A percentile compares a stretch with the other conserved stretches of the same genome.
Evolutionary conservation across 1,139 yeast genomes (phyloP).

Genomic region (Lodderomyces parapsilosis): DNA sequence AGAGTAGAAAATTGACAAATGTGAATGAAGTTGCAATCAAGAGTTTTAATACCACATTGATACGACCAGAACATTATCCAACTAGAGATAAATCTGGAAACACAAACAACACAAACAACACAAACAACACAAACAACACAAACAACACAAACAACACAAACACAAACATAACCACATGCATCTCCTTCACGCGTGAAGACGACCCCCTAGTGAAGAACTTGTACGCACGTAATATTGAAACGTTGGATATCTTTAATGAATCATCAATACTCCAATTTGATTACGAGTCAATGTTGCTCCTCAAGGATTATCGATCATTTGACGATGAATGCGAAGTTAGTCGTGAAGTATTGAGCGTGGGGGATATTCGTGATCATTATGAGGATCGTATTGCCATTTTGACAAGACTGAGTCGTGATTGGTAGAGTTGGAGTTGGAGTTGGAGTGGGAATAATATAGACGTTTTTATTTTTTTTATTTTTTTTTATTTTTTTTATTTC

Average conservation of each 20-base stretch:
- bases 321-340: constrained; percentile 9
- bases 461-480: background rate
- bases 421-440: too few species aligned
- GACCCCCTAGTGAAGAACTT: constrained; percentile 22
- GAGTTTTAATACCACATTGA: constrained; percentile 26
- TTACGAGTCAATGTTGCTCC: constrained; percentile 23
- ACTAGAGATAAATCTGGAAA: constrained; percentile 10
- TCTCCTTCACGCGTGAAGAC: constrained; percentile 21
- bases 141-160: too few species aligned
- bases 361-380: constrained; percentile 16
- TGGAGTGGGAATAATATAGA: too few species aligned
- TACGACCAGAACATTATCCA: constrained; percentile 36
- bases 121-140: too few species aligned
- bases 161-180: too few species aligned
- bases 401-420: background rate
- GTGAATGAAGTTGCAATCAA: constrained; percentile 25
- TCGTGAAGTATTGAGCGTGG: constrained; percentile 8
- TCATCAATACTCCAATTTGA: constrained; percentile 24
- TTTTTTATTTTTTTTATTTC: background rate
- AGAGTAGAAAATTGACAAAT: constrained; percentile 18
- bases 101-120: too few species aligned
- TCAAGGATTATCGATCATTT: constrained; percentile 29
- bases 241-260: constrained; percentile 25
- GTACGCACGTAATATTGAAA: constrained; percentile 30
- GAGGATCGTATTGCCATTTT: constrained; percentile 14